These are phyloP conservation scores for Astragalus membranaceus DNA, from an alignment of 306 rosid species.

Conservation along the genomic window DNA sequence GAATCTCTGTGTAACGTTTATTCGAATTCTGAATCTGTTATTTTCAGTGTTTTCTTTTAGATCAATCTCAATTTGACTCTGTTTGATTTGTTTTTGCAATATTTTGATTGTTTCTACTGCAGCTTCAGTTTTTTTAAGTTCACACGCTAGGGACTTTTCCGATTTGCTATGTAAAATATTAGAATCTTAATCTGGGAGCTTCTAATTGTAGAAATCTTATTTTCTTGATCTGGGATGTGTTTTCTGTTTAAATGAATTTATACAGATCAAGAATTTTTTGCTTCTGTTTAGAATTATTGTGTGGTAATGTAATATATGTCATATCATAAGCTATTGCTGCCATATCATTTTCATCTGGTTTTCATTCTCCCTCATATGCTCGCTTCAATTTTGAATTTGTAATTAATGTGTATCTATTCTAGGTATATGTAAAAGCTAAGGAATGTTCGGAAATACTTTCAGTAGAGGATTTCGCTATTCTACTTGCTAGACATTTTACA, in stretches of 20 bases:
- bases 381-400: constrained; percentile 8
- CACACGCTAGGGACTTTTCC: neutral
- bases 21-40: neutral
- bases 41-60: no score
- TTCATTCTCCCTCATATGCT: neutral
- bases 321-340: neutral
- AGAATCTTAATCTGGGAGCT: neutral
- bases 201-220: neutral
- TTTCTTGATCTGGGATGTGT: neutral
- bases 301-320: neutral
- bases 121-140: neutral
- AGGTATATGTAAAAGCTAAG: constrained; percentile 94
- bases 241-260: neutral
- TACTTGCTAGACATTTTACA: constrained; percentile 78
- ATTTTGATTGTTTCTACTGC: no score
- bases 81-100: neutral
- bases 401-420: constrained; percentile 24
- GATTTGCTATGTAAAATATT: neutral
- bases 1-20: neutral
- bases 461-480: constrained; percentile 76
- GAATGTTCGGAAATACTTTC: constrained; percentile 65
- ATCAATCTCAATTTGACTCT: neutral
- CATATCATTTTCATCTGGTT: neutral
- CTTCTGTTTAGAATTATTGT: neutral
- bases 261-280: constrained; percentile 6